Percentiles rank a stretch among this genome's conserved stretches.
Evolutionary conservation across 176 grass and related monocot species (phyloP).

Genomic region (Thinopyrum elongatum): DNA sequence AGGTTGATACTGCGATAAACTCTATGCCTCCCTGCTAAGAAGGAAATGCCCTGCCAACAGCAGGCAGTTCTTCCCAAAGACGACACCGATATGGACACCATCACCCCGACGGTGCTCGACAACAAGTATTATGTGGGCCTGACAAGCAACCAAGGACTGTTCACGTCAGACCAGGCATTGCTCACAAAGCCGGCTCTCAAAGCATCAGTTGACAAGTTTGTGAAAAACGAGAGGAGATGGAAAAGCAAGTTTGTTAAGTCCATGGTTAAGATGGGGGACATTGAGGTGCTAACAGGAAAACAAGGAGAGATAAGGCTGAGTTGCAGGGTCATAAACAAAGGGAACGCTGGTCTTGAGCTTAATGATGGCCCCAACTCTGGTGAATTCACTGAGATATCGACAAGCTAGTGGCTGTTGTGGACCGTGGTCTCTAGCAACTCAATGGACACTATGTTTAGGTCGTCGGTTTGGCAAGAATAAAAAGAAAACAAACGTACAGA

Average conservation of each 20-base stretch:
- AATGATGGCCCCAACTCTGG: neutral
- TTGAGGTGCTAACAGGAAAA: slow-evolving; percentile 57
- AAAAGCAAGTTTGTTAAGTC: slow-evolving; percentile 52
- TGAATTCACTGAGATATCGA: neutral
- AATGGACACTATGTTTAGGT: too few relatives aligned
- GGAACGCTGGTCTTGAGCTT: slow-evolving; percentile 13
- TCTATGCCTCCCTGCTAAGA: slow-evolving; percentile 53
- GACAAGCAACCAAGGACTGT: slow-evolving; percentile 46
- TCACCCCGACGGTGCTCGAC: slow-evolving; percentile 51
- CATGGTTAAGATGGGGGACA: neutral
- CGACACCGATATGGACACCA: slow-evolving; percentile 57
- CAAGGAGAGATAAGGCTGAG: slow-evolving; percentile 68
- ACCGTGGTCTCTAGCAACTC: too few relatives aligned
- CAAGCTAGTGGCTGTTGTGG: neutral
- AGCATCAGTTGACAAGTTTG: slow-evolving; percentile 50
- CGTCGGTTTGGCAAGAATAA: neutral
- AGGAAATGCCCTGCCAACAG: slow-evolving; percentile 47
- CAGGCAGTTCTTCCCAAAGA: slow-evolving; percentile 50
- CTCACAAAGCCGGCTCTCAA: slow-evolving; percentile 52
- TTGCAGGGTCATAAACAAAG: slow-evolving; percentile 65
- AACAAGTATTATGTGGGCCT: slow-evolving; percentile 71
- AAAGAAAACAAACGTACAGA: neutral
- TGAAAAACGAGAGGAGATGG: slow-evolving; percentile 49
- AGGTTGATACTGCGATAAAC: slow-evolving; percentile 55
- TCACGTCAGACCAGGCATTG: slow-evolving; percentile 59